These are phyloP conservation scores for Carex myosuroides DNA, from an alignment of 176 grass and related monocot species.

Conservation along the genomic window DNA sequence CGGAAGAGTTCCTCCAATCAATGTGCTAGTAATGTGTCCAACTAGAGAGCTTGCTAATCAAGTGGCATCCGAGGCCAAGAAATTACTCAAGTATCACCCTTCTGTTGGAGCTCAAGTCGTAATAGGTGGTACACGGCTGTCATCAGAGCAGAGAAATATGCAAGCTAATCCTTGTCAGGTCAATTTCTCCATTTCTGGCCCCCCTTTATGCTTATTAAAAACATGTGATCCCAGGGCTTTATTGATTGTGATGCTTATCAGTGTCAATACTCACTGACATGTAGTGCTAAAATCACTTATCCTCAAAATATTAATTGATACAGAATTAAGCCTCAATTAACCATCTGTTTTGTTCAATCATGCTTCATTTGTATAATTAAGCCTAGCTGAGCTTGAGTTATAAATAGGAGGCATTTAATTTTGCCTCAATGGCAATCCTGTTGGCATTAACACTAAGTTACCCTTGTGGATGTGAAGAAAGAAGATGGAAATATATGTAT, in stretches of 20 bases:
- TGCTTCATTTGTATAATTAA: background rate
- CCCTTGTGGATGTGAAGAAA: background rate
- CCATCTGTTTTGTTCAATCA: background rate
- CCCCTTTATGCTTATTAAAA: background rate
- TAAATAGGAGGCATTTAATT: background rate
- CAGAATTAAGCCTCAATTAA: slow-evolving; percentile 2
- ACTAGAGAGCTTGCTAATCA: slow-evolving; percentile 90
- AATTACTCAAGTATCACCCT: slow-evolving; percentile 84
- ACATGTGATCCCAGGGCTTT: background rate
- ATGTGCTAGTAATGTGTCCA: slow-evolving; percentile 79
- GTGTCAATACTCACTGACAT: background rate
- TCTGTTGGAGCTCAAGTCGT: slow-evolving; percentile 75
- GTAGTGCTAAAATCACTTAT: slow-evolving; percentile 3
- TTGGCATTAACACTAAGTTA: background rate
- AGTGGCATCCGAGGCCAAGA: slow-evolving; percentile 74
- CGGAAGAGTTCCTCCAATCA: slow-evolving; percentile 50
- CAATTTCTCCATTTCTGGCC: slow-evolving; percentile 17
- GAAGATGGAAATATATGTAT: background rate
- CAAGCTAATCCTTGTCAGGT: slow-evolving; percentile 79
- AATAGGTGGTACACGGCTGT: slow-evolving; percentile 75
- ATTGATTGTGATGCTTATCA: background rate
- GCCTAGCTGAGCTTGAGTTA: background rate
- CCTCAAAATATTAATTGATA: background rate
- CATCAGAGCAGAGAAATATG: slow-evolving; percentile 72
- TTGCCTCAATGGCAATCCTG: background rate